These are phyloP conservation scores for Speleostelium caveatum DNA, from an alignment of 78 protist genomes.

Conservation along the genomic window DNA sequence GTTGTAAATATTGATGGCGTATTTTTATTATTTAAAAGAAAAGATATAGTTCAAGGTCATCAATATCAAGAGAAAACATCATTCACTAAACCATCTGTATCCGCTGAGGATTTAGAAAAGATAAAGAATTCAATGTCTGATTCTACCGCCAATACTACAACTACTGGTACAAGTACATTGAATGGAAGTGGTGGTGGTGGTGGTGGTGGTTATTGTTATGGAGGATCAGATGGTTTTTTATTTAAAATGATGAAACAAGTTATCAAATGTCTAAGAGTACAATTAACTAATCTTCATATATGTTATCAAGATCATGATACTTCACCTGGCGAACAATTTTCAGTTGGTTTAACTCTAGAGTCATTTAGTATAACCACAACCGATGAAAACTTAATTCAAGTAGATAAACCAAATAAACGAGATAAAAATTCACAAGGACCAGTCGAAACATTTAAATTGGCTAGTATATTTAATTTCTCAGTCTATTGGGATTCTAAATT, in stretches of 20 bases:
- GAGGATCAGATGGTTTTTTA: constrained; percentile 1
- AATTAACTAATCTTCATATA: constrained; percentile 37
- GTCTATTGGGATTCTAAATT: constrained; percentile 64
- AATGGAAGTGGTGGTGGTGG: neutral
- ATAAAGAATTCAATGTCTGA: constrained; percentile 5
- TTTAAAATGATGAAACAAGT: constrained; percentile 17
- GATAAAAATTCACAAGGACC: neutral
- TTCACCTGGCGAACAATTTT: constrained; percentile 45
- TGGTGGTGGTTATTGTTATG: neutral
- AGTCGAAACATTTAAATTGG: constrained; percentile 13
- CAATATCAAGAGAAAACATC: neutral
- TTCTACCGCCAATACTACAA: neutral
- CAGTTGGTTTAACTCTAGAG: constrained; percentile 58
- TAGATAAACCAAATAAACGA: neutral
- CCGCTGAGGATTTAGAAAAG: constrained; percentile 13
- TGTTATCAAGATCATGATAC: constrained; percentile 67
- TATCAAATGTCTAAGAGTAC: constrained; percentile 26
- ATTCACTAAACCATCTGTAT: constrained; percentile 4
- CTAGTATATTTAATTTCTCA: constrained; percentile 26
- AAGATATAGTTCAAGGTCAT: constrained; percentile 4
- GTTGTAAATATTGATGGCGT: constrained; percentile 54
- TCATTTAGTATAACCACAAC: constrained; percentile 18
- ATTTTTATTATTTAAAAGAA: constrained; percentile 34
- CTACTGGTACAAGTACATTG: too few relatives aligned
- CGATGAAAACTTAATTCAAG: constrained; percentile 2